phyloP scores from a whole-genome alignment of 148 eudicot species.

The Chenopodium berlandieri region DNA sequence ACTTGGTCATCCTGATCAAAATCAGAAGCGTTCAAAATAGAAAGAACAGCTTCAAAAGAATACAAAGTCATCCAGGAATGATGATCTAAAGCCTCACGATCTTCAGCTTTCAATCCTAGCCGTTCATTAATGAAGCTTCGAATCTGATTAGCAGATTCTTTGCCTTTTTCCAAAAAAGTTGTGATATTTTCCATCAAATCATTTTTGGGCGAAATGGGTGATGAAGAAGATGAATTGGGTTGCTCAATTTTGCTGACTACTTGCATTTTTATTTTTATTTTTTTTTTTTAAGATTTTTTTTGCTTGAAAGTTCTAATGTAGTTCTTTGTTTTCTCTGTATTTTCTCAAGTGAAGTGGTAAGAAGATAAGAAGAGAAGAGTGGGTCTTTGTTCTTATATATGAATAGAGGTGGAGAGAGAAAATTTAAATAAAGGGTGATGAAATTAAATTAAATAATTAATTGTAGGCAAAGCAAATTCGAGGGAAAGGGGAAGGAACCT shows the following conservation, averaged over 20 bases:
- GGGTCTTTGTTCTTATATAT: neutral
- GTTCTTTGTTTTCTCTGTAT: neutral
- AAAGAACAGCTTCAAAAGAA: slow-evolving; percentile 14
- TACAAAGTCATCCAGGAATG: slow-evolving; percentile 15
- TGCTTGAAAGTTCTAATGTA: neutral
- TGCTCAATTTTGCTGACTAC: slow-evolving; percentile 11
- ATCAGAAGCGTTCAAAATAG: slow-evolving; percentile 8
- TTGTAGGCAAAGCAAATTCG: neutral
- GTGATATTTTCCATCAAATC: slow-evolving; percentile 10
- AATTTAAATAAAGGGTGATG: neutral
- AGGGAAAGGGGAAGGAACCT: slow-evolving; percentile 15
- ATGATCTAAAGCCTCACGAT: neutral
- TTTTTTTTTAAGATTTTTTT: neutral
- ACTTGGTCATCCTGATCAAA: neutral
- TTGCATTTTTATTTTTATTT: neutral
- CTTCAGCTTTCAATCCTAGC: slow-evolving; percentile 10
- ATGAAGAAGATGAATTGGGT: neutral
- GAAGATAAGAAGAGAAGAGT: neutral
- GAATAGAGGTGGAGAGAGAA: neutral
- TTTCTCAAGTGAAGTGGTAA: neutral
- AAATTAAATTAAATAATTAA: neutral
- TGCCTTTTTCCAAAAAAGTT: slow-evolving; percentile 8
- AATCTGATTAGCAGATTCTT: slow-evolving; percentile 21
- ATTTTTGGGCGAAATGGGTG: neutral
- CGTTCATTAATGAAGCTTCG: slow-evolving; percentile 3